A percentile compares a stretch with the other conserved stretches of the same genome.
Evolutionary conservation across 139 green algal genomes (phyloP).

Genomic region (Asterochloris sp.): DNA sequence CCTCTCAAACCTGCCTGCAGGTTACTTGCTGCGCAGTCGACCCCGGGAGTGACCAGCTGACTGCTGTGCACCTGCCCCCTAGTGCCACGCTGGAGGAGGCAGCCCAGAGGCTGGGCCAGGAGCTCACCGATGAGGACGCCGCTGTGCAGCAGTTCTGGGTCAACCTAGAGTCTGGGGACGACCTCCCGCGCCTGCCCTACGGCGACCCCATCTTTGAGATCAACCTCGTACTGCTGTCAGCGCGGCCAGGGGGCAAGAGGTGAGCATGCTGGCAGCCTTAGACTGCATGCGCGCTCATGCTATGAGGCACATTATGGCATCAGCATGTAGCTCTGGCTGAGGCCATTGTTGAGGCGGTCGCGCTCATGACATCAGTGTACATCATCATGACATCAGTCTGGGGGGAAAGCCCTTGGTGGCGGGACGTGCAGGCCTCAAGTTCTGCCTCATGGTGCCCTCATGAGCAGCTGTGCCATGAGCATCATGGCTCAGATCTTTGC

Average conservation of each 20-base stretch:
- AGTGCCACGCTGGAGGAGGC: constrained; percentile 5
- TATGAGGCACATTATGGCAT: too few species aligned
- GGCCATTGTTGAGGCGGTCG: too few species aligned
- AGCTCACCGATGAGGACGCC: neutral
- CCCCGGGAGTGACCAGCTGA: constrained; percentile 18
- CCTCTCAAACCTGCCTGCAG: neutral
- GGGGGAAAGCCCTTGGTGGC: too few species aligned
- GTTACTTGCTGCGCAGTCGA: constrained; percentile 16
- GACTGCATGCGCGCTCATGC: too few species aligned
- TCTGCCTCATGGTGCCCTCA: too few species aligned
- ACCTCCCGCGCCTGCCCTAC: constrained; percentile 4
- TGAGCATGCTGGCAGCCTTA: neutral
- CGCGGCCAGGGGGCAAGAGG: constrained; percentile 31
- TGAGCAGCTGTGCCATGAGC: too few species aligned
- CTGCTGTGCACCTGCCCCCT: neutral
- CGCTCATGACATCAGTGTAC: too few species aligned
- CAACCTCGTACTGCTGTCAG: constrained; percentile 57
- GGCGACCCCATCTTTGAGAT: constrained; percentile 20
- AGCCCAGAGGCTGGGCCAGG: constrained; percentile 9
- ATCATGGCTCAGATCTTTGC: too few species aligned
- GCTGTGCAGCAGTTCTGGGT: constrained; percentile 19
- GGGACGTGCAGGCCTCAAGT: too few species aligned
- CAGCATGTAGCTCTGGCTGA: too few species aligned
- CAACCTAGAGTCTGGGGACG: constrained; percentile 12
- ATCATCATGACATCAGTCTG: too few species aligned